A percentile compares a stretch with the other conserved stretches of the same genome.
These are phyloP conservation scores for Ustilago hordei DNA, from an alignment of 1,284 basidiomycete genomes.

Conservation along the genomic window DNA sequence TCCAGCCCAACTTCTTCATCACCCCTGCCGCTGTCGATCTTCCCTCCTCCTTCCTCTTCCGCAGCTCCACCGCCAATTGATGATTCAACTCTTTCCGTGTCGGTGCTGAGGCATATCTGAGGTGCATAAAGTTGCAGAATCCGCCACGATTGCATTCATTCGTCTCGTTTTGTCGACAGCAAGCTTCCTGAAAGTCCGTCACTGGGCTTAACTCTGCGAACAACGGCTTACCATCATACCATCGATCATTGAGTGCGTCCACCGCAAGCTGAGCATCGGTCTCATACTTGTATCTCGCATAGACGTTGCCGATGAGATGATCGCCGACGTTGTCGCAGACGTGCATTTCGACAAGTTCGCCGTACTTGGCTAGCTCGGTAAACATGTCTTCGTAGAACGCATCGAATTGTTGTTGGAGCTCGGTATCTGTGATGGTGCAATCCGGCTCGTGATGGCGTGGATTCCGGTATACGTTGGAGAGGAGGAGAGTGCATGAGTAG, in stretches of 20 bases:
- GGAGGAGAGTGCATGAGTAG: slow-evolving; percentile 95
- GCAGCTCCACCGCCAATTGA: slow-evolving; percentile 61
- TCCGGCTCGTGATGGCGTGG: slow-evolving; percentile 87
- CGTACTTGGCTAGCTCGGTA: slow-evolving; percentile 89
- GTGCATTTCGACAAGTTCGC: slow-evolving; percentile 91
- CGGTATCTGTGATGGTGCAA: slow-evolving; percentile 79
- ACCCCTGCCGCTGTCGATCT: slow-evolving; percentile 23
- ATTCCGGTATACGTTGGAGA: slow-evolving; percentile 99
- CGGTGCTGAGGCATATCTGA: slow-evolving; percentile 70
- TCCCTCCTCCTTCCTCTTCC: slow-evolving; percentile 42
- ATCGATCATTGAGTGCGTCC: slow-evolving; percentile 91
- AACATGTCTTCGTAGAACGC: slow-evolving; percentile 89
- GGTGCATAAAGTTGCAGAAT: slow-evolving; percentile 99
- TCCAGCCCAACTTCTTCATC: slow-evolving; percentile 41
- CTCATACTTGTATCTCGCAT: slow-evolving; percentile 98
- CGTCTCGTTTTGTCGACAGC: slow-evolving; percentile 82
- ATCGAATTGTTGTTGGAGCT: slow-evolving; percentile 95
- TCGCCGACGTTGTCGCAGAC: slow-evolving; percentile 99
- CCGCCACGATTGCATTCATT: slow-evolving; percentile 76
- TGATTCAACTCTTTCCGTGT: slow-evolving; percentile 62
- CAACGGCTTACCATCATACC: slow-evolving; percentile 97
- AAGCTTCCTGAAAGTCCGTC: slow-evolving; percentile 98
- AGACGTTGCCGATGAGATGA: slow-evolving; percentile 98
- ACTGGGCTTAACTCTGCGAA: slow-evolving; percentile 98
- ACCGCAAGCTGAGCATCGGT: slow-evolving; percentile 95